Conservation (phyloP, 163 green algal genomes). For the Chlorella variabilis region DNA sequence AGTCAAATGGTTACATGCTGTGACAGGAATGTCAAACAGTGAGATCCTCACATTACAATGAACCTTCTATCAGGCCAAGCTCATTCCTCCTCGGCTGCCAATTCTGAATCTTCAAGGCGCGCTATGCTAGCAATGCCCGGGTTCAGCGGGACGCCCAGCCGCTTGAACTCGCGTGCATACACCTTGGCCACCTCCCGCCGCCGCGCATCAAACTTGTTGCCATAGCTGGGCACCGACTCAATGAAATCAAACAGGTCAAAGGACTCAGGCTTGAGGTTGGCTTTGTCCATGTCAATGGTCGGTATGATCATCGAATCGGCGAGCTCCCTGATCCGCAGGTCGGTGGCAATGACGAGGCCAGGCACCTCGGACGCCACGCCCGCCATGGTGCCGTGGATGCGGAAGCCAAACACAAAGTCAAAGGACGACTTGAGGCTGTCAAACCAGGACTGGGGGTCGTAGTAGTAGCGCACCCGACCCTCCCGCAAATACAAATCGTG, state of each 20-base stretch:
- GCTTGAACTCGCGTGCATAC: background rate
- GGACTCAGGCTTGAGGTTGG: background rate
- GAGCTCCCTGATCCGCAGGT: background rate
- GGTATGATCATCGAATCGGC: background rate
- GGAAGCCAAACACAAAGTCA: background rate
- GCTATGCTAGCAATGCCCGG: background rate
- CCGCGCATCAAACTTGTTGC: background rate
- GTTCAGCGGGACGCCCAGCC: background rate
- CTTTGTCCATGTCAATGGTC: background rate
- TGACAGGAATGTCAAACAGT: too few relatives aligned
- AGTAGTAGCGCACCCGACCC: background rate
- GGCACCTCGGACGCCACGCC: background rate
- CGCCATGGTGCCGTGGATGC: background rate
- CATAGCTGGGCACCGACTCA: too few relatives aligned
- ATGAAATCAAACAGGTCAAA: too few relatives aligned
- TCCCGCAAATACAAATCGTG: background rate
- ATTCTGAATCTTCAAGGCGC: too few relatives aligned
- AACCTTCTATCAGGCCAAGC: too few relatives aligned
- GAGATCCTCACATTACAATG: too few relatives aligned
- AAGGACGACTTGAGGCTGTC: background rate
- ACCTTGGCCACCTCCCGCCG: background rate
- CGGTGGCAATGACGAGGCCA: background rate
- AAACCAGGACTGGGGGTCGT: background rate
- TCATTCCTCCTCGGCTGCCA: too few relatives aligned
- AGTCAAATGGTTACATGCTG: too few relatives aligned